Evolutionary conservation across 352 stramenopile genomes (phyloP), one percentile per base, ranked within the genome.

Genomic region (Hyphochytrium catenoides): DNA sequence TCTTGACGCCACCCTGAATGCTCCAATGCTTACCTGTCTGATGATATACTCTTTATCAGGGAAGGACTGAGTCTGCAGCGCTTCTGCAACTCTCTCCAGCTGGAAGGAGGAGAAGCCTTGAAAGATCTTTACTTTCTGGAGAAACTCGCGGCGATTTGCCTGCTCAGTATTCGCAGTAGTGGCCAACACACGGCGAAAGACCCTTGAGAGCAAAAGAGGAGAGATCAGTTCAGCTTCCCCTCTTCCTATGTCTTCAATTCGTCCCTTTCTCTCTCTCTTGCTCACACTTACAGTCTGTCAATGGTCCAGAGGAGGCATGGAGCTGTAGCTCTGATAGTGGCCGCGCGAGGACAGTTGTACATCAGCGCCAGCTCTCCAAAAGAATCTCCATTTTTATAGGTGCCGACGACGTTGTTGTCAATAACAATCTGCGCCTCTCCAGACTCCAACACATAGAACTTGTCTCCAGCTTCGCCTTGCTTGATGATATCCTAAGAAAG

Each of bases 331-430:
- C 67, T 62, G 49, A 89, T 94, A 22, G 84, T 93, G 4, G 84
- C 87, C 1, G 83, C 77, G 16, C 87, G 77, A 11, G 87, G 85
- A 37, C 72, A 91, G 51, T 92, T 93, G 65, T 95, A 95, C 45
- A 96, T 70, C 36, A 97, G 48, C 8, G 84, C 84, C n/a, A 96
- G 59, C 57, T 97, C 88, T 15, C 88, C 88, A 49, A 97, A 97
- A 0, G 74, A 64, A 23, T 74, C 56, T 0, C 69, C 66, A 26
- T 62, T 69, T n/a, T 42, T 42, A 46, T 94, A 71, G 36, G 60
- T 64, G 27, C 64, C 69, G 17, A 77, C 58, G 9, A 87, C 60
- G 26, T 74, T 62, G 4, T 53, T 48, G 36, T 82, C 57, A n/a
- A 84, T 62, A 17, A 72, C 44, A 44, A 87, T 81, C 38, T 74